Evolutionary conservation across 2,329 filamentous ascomycete species (phyloP), one percentile per base, ranked within the genome.

Genomic region (Erysiphe pulchra): DNA sequence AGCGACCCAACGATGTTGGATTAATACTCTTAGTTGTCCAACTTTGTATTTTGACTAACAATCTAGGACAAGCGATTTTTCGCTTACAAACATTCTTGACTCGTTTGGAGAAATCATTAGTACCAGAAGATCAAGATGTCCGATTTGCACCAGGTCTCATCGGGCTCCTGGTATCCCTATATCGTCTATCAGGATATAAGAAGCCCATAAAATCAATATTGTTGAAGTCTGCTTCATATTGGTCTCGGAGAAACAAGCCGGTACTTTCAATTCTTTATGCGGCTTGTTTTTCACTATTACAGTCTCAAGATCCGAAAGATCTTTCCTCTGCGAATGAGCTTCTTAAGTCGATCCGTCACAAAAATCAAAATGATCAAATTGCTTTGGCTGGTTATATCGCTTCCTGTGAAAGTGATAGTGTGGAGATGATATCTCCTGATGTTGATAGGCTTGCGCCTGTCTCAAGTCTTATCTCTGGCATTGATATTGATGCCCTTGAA

Each of bases 301-400:
- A 78, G 51, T 92, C 83, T 0, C 71, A 77, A 7, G 71, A 77
- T 42, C 58, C 67, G 0, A 69, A 77, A 14, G 81, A 93, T 52
- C 64, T 84, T 24, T 60, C 68, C 13, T 66, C 74, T 0, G 86
- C 90, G 0, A 75, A 75, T 2, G 71, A 80, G n/a, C 77, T 90
- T 8, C 95, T 95, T 61, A 69, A 73, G 45, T 70, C 70, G 42
- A 68, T 95, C 12, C 71, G 79, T 50, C 62, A 71, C 2, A 67
- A 75, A 48, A 69, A 84, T 38, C 65, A 70, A n/a, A 65, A 65
- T 36, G 82, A 92, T 53, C 70, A 69, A 31, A 69, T 79, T 46
- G 77, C 81, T 1, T 71, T 75, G 14, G 85, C 85, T 9, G 90
- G 90, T 1, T 73, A 90, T n/a, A 73, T 95, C 8, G 90, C 90